phyloP scores from a whole-genome alignment of 352 stramenopile species.

The Globisporangium rhizosaccharum region DNA sequence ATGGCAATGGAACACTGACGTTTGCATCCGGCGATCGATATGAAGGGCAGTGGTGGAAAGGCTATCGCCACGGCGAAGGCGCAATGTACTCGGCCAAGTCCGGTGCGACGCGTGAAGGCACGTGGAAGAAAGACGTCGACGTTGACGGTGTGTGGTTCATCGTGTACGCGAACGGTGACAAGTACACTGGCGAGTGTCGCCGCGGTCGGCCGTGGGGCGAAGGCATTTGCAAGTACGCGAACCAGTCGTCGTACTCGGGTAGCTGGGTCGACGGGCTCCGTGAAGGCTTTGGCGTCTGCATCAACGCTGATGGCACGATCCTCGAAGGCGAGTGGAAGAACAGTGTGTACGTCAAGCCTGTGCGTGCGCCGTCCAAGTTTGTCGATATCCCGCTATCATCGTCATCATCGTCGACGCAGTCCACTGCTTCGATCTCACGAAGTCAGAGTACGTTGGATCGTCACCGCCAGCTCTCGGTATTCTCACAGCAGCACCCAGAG shows the following conservation, averaged over 20 bases:
- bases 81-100: slow-evolving; percentile 44
- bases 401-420: background rate
- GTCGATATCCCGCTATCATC: slow-evolving; percentile 48
- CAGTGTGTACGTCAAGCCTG: slow-evolving; percentile 50
- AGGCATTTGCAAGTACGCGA: slow-evolving; percentile 88
- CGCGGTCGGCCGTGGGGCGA: slow-evolving; percentile 60
- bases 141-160: slow-evolving; percentile 70
- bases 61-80: slow-evolving; percentile 65
- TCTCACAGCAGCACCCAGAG: slow-evolving; percentile 20
- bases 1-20: slow-evolving; percentile 62
- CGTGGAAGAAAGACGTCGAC: slow-evolving; percentile 54
- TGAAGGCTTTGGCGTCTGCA: slow-evolving; percentile 69
- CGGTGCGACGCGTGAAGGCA: slow-evolving; percentile 56
- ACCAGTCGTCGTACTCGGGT: slow-evolving; percentile 88
- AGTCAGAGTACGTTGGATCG: background rate
- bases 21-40: slow-evolving; percentile 42
- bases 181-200: slow-evolving; percentile 59
- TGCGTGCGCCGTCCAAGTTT: slow-evolving; percentile 38
- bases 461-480: slow-evolving; percentile 6
- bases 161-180: slow-evolving; percentile 66
- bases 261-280: slow-evolving; percentile 71
- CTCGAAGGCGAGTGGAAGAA: slow-evolving; percentile 74
- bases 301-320: slow-evolving; percentile 51
- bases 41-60: slow-evolving; percentile 74
- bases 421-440: background rate